Base-by-base conservation (phyloP, 768 basidiomycete genomes). In the Lactarius sp. region DNA sequence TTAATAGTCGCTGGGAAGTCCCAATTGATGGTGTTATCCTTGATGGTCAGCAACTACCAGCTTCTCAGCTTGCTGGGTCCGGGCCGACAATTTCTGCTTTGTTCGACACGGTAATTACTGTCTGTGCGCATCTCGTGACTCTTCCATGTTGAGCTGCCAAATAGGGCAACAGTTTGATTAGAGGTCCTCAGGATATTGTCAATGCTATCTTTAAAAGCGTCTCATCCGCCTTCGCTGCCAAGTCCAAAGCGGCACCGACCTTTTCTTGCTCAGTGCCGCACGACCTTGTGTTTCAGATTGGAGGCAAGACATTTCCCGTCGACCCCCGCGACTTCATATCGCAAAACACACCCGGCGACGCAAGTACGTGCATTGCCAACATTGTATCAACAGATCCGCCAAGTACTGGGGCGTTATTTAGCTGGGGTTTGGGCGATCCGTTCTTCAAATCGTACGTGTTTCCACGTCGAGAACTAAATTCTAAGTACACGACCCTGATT, bases 131-230 rank as follows among this genome's bases (percentile, higher is more conserved):
- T 37, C 20, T 18, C 16, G 16, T 53, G 27, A 22, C 41, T 16
- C 37, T 22, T 20, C 18, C 46, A 59, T n/a, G 20, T 53, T 52
- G 49, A 53, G n/a, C 22, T 27, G 46, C 37, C 10, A 22, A 42
- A 22, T 37, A 90, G 87, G 90, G 90, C 0, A 90, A 86, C 75
- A 90, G 88, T 9, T 78, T 89, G 47, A 78, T 92, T 56, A 87
- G 90, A 31, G 89, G 88, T 9, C 90, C 88, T 8, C 12, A 22
- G 2, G 66, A 67, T 41, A 46, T 65, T 47, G 52, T 67, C 46
- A 14, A 60, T 39, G 51, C 59, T 9, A 55, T 65, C 52, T 22
- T 67, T 59, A 39, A n/a, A 13, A 41, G 39, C 6, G 66, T 67
- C 51, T 67, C 66, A 7, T 47, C 66, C 2, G 56, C 52, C 12